Evolutionary conservation across 2,329 filamentous ascomycete species (phyloP), one percentile per base, ranked within the genome.

Genomic region (Pleomassaria siparia): DNA sequence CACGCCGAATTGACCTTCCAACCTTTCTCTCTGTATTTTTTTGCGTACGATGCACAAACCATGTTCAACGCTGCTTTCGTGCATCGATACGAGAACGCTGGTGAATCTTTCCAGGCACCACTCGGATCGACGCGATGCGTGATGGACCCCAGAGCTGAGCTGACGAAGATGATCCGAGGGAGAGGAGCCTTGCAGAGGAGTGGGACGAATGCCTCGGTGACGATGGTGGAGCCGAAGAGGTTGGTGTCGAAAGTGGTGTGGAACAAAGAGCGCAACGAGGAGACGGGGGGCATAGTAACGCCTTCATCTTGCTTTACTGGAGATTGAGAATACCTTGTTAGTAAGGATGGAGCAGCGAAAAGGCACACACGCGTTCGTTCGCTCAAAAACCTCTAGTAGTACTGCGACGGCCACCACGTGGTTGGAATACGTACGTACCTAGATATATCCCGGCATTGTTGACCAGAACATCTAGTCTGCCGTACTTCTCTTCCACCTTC

Each of bases 371-470:
- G n/a, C n/a, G n/a, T n/a, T n/a, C n/a, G n/a, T n/a, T n/a, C n/a
- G n/a, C n/a, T n/a, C n/a, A n/a, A n/a, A n/a, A n/a, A n/a, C n/a
- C n/a, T n/a, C n/a, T n/a, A n/a, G n/a, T n/a, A n/a, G n/a, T n/a
- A n/a, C n/a, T n/a, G n/a, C n/a, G n/a, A n/a, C n/a, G n/a, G n/a
- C n/a, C n/a, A n/a, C n/a, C n/a, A n/a, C n/a, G n/a, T n/a, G n/a
- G n/a, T n/a, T n/a, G n/a, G n/a, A n/a, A n/a, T 7, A 22, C 15
- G 5, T 13, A 24, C 13, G 18, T 12, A 29, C 47, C 47, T 6
- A 45, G 11, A 12, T 20, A 16, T 16, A 56, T 46, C 15, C 49
- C 55, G 18, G 55, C 53, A 30, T 59, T 59, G 43, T 59, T 59
- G 28, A 58, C 42, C 10, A 56, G 36, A 2, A 54, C 41, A 35